Percentiles rank a stretch among this genome's conserved stretches.
These are phyloP conservation scores for Neofusicoccum sp. DNA, from an alignment of 2,329 filamentous ascomycete species.

Conservation along the genomic window DNA sequence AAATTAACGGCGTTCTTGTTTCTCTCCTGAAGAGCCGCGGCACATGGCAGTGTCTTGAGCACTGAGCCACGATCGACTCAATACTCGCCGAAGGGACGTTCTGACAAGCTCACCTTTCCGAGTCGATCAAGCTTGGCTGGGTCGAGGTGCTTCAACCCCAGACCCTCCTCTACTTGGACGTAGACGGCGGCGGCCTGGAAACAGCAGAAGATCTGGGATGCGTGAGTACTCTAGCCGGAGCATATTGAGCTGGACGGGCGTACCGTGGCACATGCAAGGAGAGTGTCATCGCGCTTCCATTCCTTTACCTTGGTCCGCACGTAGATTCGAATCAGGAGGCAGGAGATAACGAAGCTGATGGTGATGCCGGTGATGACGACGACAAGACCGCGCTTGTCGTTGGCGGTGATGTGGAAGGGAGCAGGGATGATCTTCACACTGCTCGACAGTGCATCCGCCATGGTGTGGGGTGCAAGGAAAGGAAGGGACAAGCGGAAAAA, in stretches of 20 bases:
- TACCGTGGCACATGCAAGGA: slow-evolving; percentile 31
- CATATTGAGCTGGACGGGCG: background rate
- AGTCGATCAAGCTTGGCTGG: slow-evolving; percentile 26
- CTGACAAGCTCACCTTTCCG: slow-evolving; percentile 29
- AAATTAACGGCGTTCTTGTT: background rate
- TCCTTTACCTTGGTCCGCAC: slow-evolving; percentile 32
- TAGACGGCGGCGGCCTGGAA: slow-evolving; percentile 28
- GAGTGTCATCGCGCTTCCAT: slow-evolving; percentile 37
- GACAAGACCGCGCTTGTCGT: slow-evolving; percentile 39
- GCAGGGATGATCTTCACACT: slow-evolving; percentile 25
- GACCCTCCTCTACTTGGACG: slow-evolving; percentile 30
- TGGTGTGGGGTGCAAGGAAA: background rate
- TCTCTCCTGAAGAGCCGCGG: background rate
- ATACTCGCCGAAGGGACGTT: no score
- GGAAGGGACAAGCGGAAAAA: background rate
- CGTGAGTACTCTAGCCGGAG: background rate
- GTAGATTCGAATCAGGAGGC: slow-evolving; percentile 35
- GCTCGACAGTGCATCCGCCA: background rate
- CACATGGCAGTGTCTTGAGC: background rate
- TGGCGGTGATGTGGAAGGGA: slow-evolving; percentile 33
- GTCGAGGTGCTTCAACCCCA: slow-evolving; percentile 28
- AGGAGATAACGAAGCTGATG: slow-evolving; percentile 34
- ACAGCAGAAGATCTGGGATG: slow-evolving; percentile 31
- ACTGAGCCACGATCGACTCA: no score
- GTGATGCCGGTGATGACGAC: slow-evolving; percentile 33